Evolutionary conservation across 352 stramenopile genomes (phyloP).

Genomic region (Globisporangium radiosum): DNA sequence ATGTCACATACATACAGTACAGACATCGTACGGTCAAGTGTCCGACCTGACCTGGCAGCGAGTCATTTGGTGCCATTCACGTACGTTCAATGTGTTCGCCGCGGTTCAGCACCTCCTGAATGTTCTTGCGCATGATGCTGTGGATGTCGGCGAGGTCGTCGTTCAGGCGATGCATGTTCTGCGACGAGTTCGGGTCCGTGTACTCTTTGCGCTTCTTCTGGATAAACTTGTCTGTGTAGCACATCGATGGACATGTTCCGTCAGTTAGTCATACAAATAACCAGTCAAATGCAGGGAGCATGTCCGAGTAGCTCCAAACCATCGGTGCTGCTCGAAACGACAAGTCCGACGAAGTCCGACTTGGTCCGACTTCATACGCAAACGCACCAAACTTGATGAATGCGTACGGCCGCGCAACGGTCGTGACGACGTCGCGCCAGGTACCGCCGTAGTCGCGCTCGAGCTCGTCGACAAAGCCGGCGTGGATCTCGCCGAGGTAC

Average conservation of each 20-base stretch:
- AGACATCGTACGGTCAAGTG: no score
- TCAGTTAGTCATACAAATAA: no score
- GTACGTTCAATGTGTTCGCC: slow-evolving; percentile 85
- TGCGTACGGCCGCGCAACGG: slow-evolving; percentile 94
- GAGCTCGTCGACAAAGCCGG: slow-evolving; percentile 93
- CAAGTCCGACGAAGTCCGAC: neutral
- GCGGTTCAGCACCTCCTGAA: slow-evolving; percentile 92
- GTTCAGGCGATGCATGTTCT: slow-evolving; percentile 96
- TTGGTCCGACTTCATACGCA: neutral
- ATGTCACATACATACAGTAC: no score
- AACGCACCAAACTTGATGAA: slow-evolving; percentile 97
- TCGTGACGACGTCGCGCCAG: slow-evolving; percentile 91
- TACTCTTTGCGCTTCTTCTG: slow-evolving; percentile 98
- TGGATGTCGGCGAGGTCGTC: slow-evolving; percentile 98
- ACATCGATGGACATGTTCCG: no score
- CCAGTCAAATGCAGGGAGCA: no score
- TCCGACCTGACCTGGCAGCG: no score
- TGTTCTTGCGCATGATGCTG: slow-evolving; percentile 99
- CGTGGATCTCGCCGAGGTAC: slow-evolving; percentile 95
- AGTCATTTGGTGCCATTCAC: slow-evolving; percentile 2
- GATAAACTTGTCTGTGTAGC: slow-evolving; percentile 90
- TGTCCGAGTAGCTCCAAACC: no score
- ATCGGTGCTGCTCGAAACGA: neutral
- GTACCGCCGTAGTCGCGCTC: slow-evolving; percentile 87
- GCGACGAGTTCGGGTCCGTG: slow-evolving; percentile 91